Base-by-base conservation (phyloP, 164 flowering plant species). In the Brasenia schreberi region DNA sequence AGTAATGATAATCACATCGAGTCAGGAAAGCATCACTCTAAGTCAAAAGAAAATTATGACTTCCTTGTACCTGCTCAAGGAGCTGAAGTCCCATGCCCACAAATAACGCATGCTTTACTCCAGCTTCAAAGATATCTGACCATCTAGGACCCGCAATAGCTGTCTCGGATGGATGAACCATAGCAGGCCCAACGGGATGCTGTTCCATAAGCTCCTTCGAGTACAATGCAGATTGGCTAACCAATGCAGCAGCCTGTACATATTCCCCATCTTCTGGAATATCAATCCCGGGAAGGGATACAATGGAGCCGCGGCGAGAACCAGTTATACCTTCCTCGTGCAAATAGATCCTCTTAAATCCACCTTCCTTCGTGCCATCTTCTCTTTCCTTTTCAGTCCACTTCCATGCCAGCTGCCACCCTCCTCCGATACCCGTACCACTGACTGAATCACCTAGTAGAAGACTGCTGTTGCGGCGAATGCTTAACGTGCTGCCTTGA, bases 371-470 rank as follows among this genome's bases (percentile, higher is more conserved):
- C 66, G 76, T 78, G 44, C 81, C 86, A 72, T 76, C 85, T 70
- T 77, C 77, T 18, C 81, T 82, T 68, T 80, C 82, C 67, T 59
- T 67, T 64, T 82, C 83, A 12, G 80, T 53, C 83, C 81, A 77
- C 68, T 79, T 78, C 80, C 79, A 83, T 6, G 86, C 88, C 74
- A 83, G 63, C 56, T 82, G 86, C 88, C 86, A 84, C 43, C 88
- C 88, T 45, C 88, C 86, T 63, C 88, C 88, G 42, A 84, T 84
- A 42, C 83, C 86, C 75, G 71, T 79, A 43, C 74, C 73, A 66
- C 78, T 69, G 7, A 65, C 80, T 39, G 75, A 53, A 58, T 79
- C 85, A 33, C 81, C 84, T 45, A 67, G 80, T 74, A 70, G 43
- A 43, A 78, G 77, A 71, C 77, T 77, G 70, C 84, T 75, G 52